Evolutionary conservation across 2,329 filamentous ascomycete species (phyloP).

Genomic region (Nigrospora sphaerica): DNA sequence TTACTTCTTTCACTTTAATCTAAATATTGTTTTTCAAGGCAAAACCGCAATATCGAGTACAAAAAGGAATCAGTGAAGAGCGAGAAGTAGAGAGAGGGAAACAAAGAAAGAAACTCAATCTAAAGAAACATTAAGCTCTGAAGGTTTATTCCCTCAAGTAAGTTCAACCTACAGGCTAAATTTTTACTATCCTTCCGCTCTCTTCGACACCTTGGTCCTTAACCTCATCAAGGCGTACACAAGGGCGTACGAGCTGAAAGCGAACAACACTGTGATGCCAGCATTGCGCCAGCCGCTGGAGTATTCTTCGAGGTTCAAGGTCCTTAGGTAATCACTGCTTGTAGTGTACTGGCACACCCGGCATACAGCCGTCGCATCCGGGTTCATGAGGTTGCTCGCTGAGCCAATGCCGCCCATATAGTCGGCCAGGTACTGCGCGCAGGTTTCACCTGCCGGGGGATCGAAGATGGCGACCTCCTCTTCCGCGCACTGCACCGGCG

Average conservation of each 20-base stretch:
- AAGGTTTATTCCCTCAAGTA: too few relatives aligned
- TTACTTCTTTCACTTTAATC: too few relatives aligned
- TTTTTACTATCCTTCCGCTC: too few relatives aligned
- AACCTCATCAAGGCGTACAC: not conserved
- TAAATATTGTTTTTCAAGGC: too few relatives aligned
- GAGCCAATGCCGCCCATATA: constrained; percentile 40
- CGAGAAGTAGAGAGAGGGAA: too few relatives aligned
- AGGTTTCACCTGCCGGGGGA: constrained; percentile 57
- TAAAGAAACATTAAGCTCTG: too few relatives aligned
- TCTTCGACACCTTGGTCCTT: not conserved
- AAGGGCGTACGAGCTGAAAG: not conserved
- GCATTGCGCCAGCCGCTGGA: not conserved
- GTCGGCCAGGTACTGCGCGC: constrained; percentile 52
- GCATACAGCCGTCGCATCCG: constrained; percentile 1
- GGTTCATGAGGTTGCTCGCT: constrained; percentile 34
- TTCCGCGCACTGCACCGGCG: constrained; percentile 38
- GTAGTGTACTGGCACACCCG: constrained; percentile 6
- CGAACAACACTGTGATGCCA: not conserved
- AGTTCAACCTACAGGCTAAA: too few relatives aligned
- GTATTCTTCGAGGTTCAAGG: not conserved
- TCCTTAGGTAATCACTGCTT: not conserved
- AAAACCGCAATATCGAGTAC: too few relatives aligned
- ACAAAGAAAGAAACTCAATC: too few relatives aligned
- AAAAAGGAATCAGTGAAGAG: too few relatives aligned
- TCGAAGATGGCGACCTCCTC: constrained; percentile 39